Evolutionary conservation across 345 rosid genomes (phyloP).

Genomic region (Eucalyptus cladocalyx): DNA sequence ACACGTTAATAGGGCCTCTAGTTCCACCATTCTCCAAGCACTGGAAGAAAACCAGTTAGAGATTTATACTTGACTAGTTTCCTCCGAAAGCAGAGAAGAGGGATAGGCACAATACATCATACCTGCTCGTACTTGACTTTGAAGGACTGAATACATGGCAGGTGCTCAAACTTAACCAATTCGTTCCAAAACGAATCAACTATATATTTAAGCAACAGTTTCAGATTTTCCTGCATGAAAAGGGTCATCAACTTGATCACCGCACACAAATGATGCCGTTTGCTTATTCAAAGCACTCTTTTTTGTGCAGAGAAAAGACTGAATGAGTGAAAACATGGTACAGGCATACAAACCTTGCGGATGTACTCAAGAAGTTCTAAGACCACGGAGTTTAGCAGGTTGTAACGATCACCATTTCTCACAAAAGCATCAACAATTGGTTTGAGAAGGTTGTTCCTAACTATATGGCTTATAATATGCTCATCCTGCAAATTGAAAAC

Average conservation of each 20-base stretch:
- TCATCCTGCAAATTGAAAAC: constrained; percentile 57
- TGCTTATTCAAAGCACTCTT: background rate
- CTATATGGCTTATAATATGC: constrained; percentile 62
- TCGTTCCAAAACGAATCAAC: constrained; percentile 83
- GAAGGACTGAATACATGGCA: constrained; percentile 43
- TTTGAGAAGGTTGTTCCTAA: constrained; percentile 75
- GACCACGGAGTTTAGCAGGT: constrained; percentile 84
- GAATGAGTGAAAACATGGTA: background rate
- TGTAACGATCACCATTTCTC: constrained; percentile 82
- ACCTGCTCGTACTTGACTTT: constrained; percentile 84
- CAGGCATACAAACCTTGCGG: constrained; percentile 48
- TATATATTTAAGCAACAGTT: constrained; percentile 57
- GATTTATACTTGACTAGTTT: background rate
- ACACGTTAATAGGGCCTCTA: constrained; percentile 28
- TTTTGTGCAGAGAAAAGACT: background rate
- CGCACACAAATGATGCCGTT: background rate
- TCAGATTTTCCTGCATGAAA: constrained; percentile 66
- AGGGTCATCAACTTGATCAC: background rate
- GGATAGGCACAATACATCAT: background rate
- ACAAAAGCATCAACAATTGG: constrained; percentile 83
- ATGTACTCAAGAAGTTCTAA: constrained; percentile 90
- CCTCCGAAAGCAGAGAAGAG: background rate
- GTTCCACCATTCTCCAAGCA: constrained; percentile 63
- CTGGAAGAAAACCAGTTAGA: constrained; percentile 21
- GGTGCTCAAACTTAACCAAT: constrained; percentile 48